Conservation (phyloP, 441 rosid genomes). For the Populus hybrid region DNA sequence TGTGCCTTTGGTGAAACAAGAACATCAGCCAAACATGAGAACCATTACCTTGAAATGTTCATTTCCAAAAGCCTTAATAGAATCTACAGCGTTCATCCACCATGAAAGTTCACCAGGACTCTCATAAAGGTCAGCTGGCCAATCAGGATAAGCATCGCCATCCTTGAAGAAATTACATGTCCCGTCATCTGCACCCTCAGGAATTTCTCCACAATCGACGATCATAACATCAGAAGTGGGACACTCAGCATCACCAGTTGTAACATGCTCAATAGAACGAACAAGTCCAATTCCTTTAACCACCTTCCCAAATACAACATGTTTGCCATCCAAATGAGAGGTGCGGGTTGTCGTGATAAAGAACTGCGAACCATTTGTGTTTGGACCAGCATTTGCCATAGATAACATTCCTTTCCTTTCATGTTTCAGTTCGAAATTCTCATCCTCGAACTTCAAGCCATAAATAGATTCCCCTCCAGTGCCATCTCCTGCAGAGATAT, state of each 20-base stretch:
- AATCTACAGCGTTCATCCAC: conserved; percentile 91
- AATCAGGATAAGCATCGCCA: conserved; percentile 82
- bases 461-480: conserved; percentile 93
- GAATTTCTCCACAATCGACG: conserved; percentile 76
- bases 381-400: conserved; percentile 84
- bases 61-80: conserved; percentile 71
- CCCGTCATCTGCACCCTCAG: conserved; percentile 79
- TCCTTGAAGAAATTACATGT: conserved; percentile 75
- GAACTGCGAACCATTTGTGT: conserved; percentile 94
- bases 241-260: conserved; percentile 43
- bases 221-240: conserved; percentile 60
- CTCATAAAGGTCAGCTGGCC: conserved; percentile 82
- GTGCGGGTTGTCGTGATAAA: conserved; percentile 86
- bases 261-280: conserved; percentile 75
- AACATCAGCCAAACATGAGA: not conserved
- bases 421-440: conserved; percentile 85
- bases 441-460: conserved; percentile 86
- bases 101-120: conserved; percentile 68
- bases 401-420: conserved; percentile 95
- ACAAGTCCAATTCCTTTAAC: conserved; percentile 93
- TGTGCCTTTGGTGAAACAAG: not conserved
- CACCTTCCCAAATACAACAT: conserved; percentile 78
- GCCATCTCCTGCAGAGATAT: conserved; percentile 83
- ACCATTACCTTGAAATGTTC: conserved; percentile 65
- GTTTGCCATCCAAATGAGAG: conserved; percentile 88